phyloP scores from a whole-genome alignment of 192 early-diverging fungal species.

The Piromyces finnis region DNA sequence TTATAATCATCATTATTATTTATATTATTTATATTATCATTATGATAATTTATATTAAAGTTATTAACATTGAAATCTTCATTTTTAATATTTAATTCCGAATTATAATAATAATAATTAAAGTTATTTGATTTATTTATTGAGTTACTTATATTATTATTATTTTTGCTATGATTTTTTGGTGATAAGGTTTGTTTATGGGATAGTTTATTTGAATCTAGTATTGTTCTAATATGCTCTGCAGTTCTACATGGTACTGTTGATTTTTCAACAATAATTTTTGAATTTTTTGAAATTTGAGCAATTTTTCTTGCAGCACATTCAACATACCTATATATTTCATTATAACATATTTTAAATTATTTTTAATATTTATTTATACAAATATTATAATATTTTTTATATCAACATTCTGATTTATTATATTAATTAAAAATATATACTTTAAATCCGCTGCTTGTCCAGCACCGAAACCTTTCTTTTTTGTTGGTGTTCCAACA shows the following conservation, averaged over 20 bases:
- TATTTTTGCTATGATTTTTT: not conserved
- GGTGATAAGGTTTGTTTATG: constrained; percentile 5
- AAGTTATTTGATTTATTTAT: too few relatives aligned
- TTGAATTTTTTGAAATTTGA: constrained; percentile 50
- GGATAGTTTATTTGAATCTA: constrained; percentile 47
- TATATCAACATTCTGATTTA: too few relatives aligned
- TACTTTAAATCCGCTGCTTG: constrained; percentile 64
- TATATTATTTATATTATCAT: not conserved
- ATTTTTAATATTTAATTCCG: too few relatives aligned
- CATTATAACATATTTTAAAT: not conserved
- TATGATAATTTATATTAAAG: not conserved
- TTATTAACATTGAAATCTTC: too few relatives aligned
- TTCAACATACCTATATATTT: constrained; percentile 25
- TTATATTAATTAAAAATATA: too few relatives aligned
- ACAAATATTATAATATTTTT: too few relatives aligned
- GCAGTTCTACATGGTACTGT: constrained; percentile 89
- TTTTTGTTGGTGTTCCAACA: constrained; percentile 82
- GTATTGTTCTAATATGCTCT: constrained; percentile 60
- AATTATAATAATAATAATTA: too few relatives aligned
- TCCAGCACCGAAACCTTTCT: constrained; percentile 56
- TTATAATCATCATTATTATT: not conserved
- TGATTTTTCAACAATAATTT: constrained; percentile 87
- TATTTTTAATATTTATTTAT: not conserved
- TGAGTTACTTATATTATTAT: not conserved
- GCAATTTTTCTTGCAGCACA: constrained; percentile 69